Percentiles rank a stretch among this genome's conserved stretches.
phyloP scores from a whole-genome alignment of 306 rosid genomes.

The Quercus gilva region DNA sequence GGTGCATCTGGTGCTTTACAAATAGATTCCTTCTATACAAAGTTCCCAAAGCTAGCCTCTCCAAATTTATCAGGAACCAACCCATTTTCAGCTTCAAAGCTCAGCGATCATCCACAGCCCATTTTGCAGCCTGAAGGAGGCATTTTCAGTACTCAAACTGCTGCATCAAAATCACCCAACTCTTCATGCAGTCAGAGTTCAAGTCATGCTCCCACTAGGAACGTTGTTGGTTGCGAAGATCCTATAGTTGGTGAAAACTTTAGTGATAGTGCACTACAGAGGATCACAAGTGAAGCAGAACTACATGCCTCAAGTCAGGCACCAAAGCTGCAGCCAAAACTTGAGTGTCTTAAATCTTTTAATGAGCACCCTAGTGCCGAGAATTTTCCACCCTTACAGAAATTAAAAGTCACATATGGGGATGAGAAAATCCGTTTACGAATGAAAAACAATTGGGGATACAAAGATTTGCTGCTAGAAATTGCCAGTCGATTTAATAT shows the following conservation, averaged over 20 bases:
- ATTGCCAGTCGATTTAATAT: conserved; percentile 57
- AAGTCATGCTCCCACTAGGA: conserved; percentile 48
- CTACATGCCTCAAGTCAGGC: conserved; percentile 37
- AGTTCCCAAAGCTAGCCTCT: conserved; percentile 74
- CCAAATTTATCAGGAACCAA: conserved; percentile 54
- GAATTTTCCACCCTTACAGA: conserved; percentile 1
- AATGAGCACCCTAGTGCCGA: conserved; percentile 32
- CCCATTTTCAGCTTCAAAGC: conserved; percentile 54
- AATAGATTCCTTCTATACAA: conserved; percentile 76
- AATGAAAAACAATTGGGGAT: conserved; percentile 50
- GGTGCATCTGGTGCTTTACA: conserved; percentile 86
- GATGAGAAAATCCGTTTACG: conserved; percentile 83
- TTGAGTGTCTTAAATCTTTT: conserved; percentile 61
- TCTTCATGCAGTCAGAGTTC: conserved; percentile 72
- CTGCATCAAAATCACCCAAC: conserved; percentile 59
- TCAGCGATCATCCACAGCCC: conserved; percentile 38
- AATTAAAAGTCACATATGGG: conserved; percentile 68
- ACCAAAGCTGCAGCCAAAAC: conserved; percentile 41
- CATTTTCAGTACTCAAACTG: conserved; percentile 42
- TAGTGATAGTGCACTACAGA: conserved; percentile 41
- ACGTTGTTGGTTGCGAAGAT: conserved; percentile 37
- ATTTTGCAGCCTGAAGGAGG: conserved; percentile 37
- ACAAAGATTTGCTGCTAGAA: conserved; percentile 57
- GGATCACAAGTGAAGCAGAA: conserved; percentile 73
- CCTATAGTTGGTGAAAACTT: conserved; percentile 36